phyloP scores from a whole-genome alignment of 2,329 filamentous ascomycete species.

The Aspergillus sp. region DNA sequence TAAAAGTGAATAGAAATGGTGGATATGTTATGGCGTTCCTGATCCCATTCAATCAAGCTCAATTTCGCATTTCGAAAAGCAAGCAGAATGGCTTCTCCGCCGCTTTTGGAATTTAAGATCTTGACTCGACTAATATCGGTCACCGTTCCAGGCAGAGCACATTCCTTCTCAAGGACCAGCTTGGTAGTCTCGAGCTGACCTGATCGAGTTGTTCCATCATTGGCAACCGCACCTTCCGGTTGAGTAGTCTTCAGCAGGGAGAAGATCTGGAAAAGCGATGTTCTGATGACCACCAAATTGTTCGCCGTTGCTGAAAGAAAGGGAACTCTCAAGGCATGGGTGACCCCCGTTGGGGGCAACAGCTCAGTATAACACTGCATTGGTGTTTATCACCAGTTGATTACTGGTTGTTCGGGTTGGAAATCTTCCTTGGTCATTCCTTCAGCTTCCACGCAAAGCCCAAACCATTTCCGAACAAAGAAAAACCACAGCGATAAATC shows the following conservation, averaged over 20 bases:
- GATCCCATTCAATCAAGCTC: conserved; percentile 89
- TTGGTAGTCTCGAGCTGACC: conserved; percentile 63
- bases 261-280: conserved; percentile 89
- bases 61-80: conserved; percentile 87
- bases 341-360: conserved; percentile 86
- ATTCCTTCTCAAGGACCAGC: conserved; percentile 77
- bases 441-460: conserved; percentile 7
- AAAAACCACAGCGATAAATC: neutral
- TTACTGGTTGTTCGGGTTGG: neutral
- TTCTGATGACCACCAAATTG: conserved; percentile 87
- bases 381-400: conserved; percentile 2
- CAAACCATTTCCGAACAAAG: conserved; percentile 5
- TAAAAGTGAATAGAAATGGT: conserved; percentile 97
- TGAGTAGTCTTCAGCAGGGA: conserved; percentile 53
- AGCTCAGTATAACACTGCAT: conserved; percentile 99
- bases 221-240: conserved; percentile 35
- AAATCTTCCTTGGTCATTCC: neutral
- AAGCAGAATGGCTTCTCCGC: conserved; percentile 74
- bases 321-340: conserved; percentile 71
- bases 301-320: conserved; percentile 67
- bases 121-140: conserved; percentile 74
- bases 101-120: conserved; percentile 62
- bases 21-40: conserved; percentile 65
- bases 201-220: conserved; percentile 50
- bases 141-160: conserved; percentile 72